phyloP scores from a whole-genome alignment of 2,329 filamentous ascomycete genomes.

The Gyromitra esculenta region DNA sequence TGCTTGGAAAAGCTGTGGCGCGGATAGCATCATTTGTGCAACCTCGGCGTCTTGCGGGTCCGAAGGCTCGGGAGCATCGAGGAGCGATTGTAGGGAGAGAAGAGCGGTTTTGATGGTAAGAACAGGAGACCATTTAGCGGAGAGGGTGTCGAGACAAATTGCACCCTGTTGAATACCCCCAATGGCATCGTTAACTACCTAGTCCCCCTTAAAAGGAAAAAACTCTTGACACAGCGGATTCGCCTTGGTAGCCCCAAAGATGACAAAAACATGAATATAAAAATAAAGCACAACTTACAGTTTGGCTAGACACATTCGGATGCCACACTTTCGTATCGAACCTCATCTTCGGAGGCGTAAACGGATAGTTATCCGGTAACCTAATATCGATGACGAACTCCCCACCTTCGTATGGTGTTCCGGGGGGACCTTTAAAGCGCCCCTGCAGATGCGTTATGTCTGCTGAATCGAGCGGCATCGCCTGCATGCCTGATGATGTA shows the following conservation, averaged over 20 bases:
- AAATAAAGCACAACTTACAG: slow-evolving; percentile 67
- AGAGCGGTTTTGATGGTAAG: slow-evolving; percentile 95
- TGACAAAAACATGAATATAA: slow-evolving; percentile 33
- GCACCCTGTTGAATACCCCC: slow-evolving; percentile 72
- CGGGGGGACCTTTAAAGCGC: slow-evolving; percentile 84
- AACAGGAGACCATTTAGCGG: slow-evolving; percentile 91
- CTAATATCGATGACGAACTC: slow-evolving; percentile 83
- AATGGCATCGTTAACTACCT: neutral
- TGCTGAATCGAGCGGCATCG: slow-evolving; percentile 71
- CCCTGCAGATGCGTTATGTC: slow-evolving; percentile 86
- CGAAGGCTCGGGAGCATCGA: slow-evolving; percentile 92
- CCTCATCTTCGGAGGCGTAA: slow-evolving; percentile 88
- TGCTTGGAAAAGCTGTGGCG: slow-evolving; percentile 79
- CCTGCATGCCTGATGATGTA: slow-evolving; percentile 77
- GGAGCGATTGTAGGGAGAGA: slow-evolving; percentile 89
- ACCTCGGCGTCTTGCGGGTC: slow-evolving; percentile 98
- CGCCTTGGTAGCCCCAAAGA: slow-evolving; percentile 11
- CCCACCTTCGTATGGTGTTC: slow-evolving; percentile 91
- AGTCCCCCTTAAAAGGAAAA: neutral
- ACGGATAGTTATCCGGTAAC: slow-evolving; percentile 90
- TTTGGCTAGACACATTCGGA: slow-evolving; percentile 93
- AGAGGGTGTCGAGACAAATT: slow-evolving; percentile 94
- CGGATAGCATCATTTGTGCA: slow-evolving; percentile 83
- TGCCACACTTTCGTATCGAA: slow-evolving; percentile 97
- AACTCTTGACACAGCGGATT: neutral